Percentiles rank a stretch among this genome's conserved stretches.
Evolutionary conservation across 1,139 yeast genomes (phyloP).

Genomic region (Entelexis sorbosivorans): DNA sequence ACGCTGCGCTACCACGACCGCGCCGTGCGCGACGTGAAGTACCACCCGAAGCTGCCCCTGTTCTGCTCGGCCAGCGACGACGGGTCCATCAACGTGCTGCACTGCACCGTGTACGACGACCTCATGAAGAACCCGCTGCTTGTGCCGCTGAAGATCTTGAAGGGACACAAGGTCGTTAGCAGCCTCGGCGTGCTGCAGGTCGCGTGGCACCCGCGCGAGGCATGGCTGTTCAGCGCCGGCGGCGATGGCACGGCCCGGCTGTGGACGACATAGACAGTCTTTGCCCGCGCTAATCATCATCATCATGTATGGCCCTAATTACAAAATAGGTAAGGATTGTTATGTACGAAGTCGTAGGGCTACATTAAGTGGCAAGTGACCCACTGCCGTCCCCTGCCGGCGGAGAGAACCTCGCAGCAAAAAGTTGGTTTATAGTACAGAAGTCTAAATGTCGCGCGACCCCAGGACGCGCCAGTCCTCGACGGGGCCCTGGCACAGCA

Average conservation of each 20-base stretch:
- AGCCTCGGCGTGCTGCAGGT: slow-evolving; percentile 84
- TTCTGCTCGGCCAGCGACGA: slow-evolving; percentile 97
- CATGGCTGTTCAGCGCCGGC: slow-evolving; percentile 97
- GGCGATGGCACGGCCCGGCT: slow-evolving; percentile 94
- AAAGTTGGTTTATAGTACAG: too few relatives aligned
- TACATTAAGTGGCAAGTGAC: too few relatives aligned
- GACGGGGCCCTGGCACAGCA: slow-evolving; percentile 65
- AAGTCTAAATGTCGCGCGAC: slow-evolving; percentile 10
- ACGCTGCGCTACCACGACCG: slow-evolving; percentile 88
- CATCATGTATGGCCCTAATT: too few relatives aligned
- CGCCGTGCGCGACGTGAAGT: slow-evolving; percentile 80
- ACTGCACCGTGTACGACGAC: slow-evolving; percentile 93
- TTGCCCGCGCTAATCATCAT: too few relatives aligned
- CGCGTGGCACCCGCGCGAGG: slow-evolving; percentile 96
- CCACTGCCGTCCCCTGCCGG: too few relatives aligned
- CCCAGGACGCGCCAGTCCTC: slow-evolving; percentile 63
- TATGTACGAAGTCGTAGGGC: too few relatives aligned
- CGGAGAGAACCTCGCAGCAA: too few relatives aligned
- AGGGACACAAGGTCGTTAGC: slow-evolving; percentile 75
- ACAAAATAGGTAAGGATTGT: too few relatives aligned
- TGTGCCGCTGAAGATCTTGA: slow-evolving; percentile 88
- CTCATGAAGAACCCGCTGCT: slow-evolving; percentile 88
- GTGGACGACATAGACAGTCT: slow-evolving; percentile 79
- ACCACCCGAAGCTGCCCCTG: slow-evolving; percentile 81
- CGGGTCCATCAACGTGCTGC: slow-evolving; percentile 88